Evolutionary conservation across 192 early-diverging fungal species (phyloP), one percentile per base, ranked within the genome.

Genomic region (Coemansia sp.): DNA sequence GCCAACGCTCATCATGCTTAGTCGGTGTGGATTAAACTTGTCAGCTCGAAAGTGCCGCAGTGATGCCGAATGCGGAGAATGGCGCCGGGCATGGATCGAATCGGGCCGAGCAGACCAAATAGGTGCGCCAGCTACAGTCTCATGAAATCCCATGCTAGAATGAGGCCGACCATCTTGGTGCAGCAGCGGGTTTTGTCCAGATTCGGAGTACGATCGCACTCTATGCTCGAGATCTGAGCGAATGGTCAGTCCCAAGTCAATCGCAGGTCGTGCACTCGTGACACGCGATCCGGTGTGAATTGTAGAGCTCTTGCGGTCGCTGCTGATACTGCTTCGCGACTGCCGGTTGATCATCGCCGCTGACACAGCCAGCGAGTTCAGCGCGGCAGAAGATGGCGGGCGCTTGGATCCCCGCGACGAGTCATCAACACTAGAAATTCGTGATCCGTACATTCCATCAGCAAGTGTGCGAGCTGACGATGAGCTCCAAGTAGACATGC

Each of bases 401-500:
- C 65, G 62, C 44, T 59, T 69, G 28, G 66, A 36, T 3, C 51
- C 20, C 2, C 65, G 65, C 17, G 26, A 49, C 25, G 64, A 65
- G 37, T 74, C 78, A 19, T 81, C 78, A 3, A 36, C 28, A 40
- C 68, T 59, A 12, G 74, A 38, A 11, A 70, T 64, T 5, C 74
- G 63, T 26, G 60, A 48, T 12, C 64, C 55, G 10, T 49, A 59
- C 34, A 63, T n/a, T 20, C 64, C 68, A 20, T 75, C 74, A 2
- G 78, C 57, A 8, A 81, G 59, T 9, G 78, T 81, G 23, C 65
- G 61, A 0, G 65, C 72, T 5, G 78, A 81, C 4, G 78, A 81
- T 1, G 78, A 64, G 56, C 78, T 81, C 78, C 78, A 81, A 12
- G 78, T 81, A 28, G 78, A 81, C 78, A 81, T 71, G 12, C 78